A percentile compares a stretch with the other conserved stretches of the same genome.
Evolutionary conservation across 495 filamentous ascomycete species (phyloP).

Genomic region (Aspergillus homomorphus): DNA sequence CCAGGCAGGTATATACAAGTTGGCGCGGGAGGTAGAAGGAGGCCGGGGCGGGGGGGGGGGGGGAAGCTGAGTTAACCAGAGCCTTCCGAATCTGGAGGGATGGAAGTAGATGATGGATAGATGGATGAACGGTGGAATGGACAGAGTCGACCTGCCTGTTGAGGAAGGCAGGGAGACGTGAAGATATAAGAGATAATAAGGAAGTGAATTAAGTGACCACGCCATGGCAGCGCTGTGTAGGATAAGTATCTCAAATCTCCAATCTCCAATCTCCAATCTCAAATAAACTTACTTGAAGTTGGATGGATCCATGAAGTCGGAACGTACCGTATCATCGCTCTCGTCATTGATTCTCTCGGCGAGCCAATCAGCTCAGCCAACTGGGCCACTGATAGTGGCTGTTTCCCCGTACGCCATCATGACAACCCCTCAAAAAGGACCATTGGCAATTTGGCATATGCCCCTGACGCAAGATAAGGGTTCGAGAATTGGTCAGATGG

Average conservation of each 20-base stretch:
- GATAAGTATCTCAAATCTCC: too few species aligned
- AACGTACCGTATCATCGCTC: slow-evolving; percentile 2
- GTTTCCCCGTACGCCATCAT: neutral
- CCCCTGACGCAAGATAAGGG: slow-evolving; percentile 15
- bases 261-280: too few species aligned
- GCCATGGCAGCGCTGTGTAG: neutral
- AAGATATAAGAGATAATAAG: neutral
- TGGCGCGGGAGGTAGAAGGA: neutral
- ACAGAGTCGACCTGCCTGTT: too few species aligned
- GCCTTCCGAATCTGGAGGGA: neutral
- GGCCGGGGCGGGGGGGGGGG: too few species aligned
- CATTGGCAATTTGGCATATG: neutral
- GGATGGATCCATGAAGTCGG: neutral
- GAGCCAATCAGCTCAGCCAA: neutral
- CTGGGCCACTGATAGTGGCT: neutral
- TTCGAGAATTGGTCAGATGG: slow-evolving; percentile 13
- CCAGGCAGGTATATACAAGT: neutral
- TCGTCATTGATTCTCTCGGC: neutral
- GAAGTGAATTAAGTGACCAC: neutral
- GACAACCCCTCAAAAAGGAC: neutral
- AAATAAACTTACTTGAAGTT: too few species aligned
- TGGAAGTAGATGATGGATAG: too few species aligned
- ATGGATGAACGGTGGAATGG: too few species aligned
- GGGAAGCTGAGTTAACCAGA: neutral
- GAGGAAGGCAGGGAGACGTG: neutral